Conservation (phyloP, 768 basidiomycete species). For the Mycena filopes region DNA sequence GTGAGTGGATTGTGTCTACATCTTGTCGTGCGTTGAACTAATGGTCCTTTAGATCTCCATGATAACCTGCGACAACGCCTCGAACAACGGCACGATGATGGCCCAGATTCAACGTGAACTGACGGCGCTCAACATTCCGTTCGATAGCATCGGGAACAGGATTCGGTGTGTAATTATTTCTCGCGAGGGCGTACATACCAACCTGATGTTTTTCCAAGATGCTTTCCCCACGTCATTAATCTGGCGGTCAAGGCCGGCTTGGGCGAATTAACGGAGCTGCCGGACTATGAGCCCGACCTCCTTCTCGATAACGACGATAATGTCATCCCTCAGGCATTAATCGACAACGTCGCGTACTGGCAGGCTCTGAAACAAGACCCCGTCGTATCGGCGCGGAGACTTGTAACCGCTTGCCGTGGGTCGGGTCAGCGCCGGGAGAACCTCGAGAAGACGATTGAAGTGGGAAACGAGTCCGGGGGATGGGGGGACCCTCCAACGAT, state of each 20-base stretch:
- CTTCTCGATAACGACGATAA: not conserved
- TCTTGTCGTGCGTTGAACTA: not conserved
- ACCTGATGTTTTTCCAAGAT: no score
- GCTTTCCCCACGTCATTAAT: conserved; percentile 13
- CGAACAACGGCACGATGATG: conserved; percentile 10
- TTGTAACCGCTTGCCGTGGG: conserved; percentile 27
- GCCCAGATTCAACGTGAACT: not conserved
- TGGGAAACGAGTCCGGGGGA: conserved; percentile 23
- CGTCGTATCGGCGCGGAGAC: not conserved
- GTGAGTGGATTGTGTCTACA: conserved; percentile 1
- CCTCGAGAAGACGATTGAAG: conserved; percentile 11
- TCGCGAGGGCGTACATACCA: no score
- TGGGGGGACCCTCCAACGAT: conserved; percentile 4
- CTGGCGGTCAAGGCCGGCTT: conserved; percentile 1
- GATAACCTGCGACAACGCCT: conserved; percentile 6
- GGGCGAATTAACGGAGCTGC: conserved; percentile 1
- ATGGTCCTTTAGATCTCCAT: not conserved
- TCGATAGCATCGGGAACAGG: conserved; percentile 9
- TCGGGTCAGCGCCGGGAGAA: conserved; percentile 29
- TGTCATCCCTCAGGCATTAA: not conserved
- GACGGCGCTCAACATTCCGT: not conserved
- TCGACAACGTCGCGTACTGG: not conserved
- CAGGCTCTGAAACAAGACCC: not conserved
- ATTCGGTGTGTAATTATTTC: not conserved
- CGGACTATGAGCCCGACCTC: not conserved